Evolutionary conservation across 2,329 filamentous ascomycete genomes (phyloP).

Genomic region (Diaporthe sp.): DNA sequence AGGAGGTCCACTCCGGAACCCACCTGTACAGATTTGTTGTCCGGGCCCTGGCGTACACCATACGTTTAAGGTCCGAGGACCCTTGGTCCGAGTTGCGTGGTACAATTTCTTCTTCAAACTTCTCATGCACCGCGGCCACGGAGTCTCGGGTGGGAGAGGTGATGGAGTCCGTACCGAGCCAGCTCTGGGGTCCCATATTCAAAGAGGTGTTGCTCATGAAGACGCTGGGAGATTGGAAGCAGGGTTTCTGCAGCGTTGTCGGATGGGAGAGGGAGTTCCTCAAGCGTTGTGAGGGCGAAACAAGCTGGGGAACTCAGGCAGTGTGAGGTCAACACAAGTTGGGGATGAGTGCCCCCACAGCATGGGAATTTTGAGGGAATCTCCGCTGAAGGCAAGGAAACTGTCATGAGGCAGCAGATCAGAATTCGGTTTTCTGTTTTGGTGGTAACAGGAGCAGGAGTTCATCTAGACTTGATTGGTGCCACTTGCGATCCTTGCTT

Average conservation of each 20-base stretch:
- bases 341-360: background rate
- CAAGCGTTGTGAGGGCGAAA: background rate
- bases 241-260: background rate
- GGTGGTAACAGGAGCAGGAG: background rate
- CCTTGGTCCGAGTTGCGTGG: too few relatives aligned
- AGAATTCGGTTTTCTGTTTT: too few relatives aligned
- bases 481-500: background rate
- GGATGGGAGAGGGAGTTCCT: background rate
- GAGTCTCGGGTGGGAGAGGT: background rate
- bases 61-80: too few relatives aligned
- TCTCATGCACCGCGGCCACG: background rate
- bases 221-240: background rate
- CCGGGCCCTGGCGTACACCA: background rate
- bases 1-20: background rate
- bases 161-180: background rate
- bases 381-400: background rate
- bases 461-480: background rate
- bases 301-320: background rate
- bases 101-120: too few relatives aligned
- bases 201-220: background rate
- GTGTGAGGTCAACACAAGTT: too few relatives aligned
- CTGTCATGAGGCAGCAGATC: background rate
- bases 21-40: conserved; percentile 3
- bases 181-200: background rate
- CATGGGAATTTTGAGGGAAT: background rate